phyloP scores from a whole-genome alignment of 345 rosid genomes.

The Durio zibethinus region DNA sequence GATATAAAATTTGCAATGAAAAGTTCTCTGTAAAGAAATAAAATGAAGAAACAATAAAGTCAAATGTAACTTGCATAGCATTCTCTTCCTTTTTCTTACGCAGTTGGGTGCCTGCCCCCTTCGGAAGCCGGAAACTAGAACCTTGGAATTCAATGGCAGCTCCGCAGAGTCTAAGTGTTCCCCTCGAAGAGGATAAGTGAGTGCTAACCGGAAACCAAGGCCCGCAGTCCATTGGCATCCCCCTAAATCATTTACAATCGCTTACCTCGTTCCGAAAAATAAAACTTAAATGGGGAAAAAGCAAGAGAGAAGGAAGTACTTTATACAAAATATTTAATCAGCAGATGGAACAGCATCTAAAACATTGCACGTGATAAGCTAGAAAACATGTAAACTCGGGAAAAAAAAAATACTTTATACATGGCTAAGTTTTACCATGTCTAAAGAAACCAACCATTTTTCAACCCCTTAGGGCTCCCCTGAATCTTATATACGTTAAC shows the following conservation, averaged over 20 bases:
- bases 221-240: not conserved
- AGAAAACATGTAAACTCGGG: not conserved
- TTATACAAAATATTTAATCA: not conserved
- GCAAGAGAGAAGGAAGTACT: not conserved
- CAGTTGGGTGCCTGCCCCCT: too few relatives aligned
- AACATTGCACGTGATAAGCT: not conserved
- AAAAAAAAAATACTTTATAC: not conserved
- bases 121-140: too few relatives aligned
- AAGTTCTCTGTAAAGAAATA: too few relatives aligned
- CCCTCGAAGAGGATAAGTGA: too few relatives aligned
- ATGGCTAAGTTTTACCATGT: conserved; percentile 7
- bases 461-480: conserved; percentile 13
- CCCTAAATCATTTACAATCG: too few relatives aligned
- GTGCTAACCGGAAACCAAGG: not conserved
- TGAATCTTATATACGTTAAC: conserved; percentile 30
- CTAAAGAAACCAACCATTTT: conserved; percentile 15
- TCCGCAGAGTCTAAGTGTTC: too few relatives aligned
- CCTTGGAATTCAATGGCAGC: too few relatives aligned
- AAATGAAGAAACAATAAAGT: not conserved
- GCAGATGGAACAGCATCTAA: not conserved
- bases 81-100: too few relatives aligned
- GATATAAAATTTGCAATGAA: not conserved
- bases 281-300: too few relatives aligned
- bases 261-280: not conserved
- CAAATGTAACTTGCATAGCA: not conserved